Conservation (phyloP, 2,329 filamentous ascomycete species). For the Esteya vermicola region DNA sequence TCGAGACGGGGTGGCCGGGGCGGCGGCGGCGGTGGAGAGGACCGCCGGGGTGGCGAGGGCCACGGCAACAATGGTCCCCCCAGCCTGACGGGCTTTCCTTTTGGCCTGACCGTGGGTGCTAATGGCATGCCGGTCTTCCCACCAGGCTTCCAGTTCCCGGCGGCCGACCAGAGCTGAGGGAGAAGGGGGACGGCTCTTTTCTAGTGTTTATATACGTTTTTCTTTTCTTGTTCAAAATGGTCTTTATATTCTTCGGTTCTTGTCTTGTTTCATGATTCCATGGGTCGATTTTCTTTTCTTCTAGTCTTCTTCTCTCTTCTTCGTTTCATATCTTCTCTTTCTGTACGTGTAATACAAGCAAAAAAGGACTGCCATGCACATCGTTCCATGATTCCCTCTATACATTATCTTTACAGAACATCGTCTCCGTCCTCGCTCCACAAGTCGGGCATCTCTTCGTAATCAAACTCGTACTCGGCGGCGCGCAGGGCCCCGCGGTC, state of each 20-base stretch:
- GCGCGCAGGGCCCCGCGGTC: conserved; percentile 9
- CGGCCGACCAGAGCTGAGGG: conserved; percentile 4
- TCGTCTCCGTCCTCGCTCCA: too few species aligned
- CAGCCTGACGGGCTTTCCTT: conserved; percentile 21
- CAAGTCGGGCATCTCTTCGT: conserved; percentile 10
- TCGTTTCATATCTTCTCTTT: not conserved
- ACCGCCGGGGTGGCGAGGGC: conserved; percentile 14
- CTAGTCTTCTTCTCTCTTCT: not conserved
- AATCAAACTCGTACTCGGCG: conserved; percentile 10
- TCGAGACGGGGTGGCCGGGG: conserved; percentile 4
- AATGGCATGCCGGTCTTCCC: conserved; percentile 37
- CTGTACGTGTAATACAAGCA: not conserved
- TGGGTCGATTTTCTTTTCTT: not conserved
- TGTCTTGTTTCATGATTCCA: not conserved
- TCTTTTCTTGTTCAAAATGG: not conserved
- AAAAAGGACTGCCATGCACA: too few species aligned
- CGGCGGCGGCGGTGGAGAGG: conserved; percentile 11
- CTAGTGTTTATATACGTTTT: not conserved
- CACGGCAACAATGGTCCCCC: conserved; percentile 8
- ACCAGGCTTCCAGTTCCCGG: conserved; percentile 25
- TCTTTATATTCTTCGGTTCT: not conserved
- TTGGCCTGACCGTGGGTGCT: conserved; percentile 26
- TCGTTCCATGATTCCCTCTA: too few species aligned
- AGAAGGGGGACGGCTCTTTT: too few species aligned
- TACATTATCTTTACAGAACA: not conserved